Conservation (phyloP, 2,329 filamentous ascomycete species). For the Bretziella fagacearum region DNA sequence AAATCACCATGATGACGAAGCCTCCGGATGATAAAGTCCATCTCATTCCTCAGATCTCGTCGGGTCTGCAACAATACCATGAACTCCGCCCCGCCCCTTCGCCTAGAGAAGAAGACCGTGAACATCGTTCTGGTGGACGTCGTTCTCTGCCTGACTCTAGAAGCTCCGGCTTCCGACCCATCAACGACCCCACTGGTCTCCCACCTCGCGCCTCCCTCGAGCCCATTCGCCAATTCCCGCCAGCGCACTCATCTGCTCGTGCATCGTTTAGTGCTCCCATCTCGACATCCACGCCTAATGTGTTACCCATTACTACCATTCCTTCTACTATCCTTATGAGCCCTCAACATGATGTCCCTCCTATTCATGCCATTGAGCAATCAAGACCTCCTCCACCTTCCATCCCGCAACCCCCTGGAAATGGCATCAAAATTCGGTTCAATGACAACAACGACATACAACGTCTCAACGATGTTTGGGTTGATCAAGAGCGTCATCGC, state of each 20-base stretch:
- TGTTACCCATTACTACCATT: neutral
- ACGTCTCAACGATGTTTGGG: conserved; percentile 3
- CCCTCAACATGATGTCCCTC: neutral
- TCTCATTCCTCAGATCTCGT: conserved; percentile 11
- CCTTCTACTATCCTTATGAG: neutral
- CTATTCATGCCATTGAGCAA: neutral
- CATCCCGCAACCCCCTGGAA: neutral
- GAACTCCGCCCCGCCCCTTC: conserved; percentile 11
- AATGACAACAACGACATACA: neutral
- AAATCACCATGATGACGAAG: conserved; percentile 18
- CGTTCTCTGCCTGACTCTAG: conserved; percentile 12
- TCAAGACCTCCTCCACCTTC: neutral
- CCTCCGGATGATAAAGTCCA: conserved; percentile 16
- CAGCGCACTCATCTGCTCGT: neutral
- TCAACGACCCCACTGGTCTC: conserved; percentile 7
- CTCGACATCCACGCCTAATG: neutral
- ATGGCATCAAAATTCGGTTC: neutral
- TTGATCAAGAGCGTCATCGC: neutral
- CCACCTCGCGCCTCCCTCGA: neutral
- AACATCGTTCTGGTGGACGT: neutral
- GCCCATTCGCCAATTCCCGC: neutral
- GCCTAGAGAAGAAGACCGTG: neutral
- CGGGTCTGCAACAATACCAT: conserved; percentile 12
- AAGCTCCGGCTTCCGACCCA: conserved; percentile 1
- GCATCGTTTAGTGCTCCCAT: too few relatives aligned